Conservation (phyloP, 1,284 basidiomycete genomes). For the Phenoliferia sp. region DNA sequence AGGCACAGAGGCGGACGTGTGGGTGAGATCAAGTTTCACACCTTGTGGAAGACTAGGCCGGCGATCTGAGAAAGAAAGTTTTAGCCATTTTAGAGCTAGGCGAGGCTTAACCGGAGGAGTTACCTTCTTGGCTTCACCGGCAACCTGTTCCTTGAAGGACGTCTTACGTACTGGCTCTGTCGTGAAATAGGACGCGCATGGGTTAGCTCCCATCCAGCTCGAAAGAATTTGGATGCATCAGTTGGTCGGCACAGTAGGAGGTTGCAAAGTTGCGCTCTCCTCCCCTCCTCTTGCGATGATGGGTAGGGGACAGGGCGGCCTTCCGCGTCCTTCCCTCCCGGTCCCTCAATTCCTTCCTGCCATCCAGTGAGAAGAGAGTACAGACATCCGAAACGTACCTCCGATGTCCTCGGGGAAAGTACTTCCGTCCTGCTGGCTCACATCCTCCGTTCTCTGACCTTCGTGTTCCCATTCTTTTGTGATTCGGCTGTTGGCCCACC, state of each 20-base stretch:
- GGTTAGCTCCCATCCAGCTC: background rate
- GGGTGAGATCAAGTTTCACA: background rate
- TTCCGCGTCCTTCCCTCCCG: background rate
- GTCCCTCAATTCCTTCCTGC: background rate
- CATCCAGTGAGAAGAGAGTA: too few species aligned
- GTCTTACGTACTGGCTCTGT: background rate
- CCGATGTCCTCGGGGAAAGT: constrained; percentile 20
- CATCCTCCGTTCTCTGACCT: background rate
- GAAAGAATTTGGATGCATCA: background rate
- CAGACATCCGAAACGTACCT: background rate
- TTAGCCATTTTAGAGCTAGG: background rate
- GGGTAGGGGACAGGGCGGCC: background rate
- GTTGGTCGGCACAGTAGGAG: too few species aligned
- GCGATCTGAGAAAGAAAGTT: background rate
- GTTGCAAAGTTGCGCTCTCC: background rate
- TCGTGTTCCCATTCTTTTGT: constrained; percentile 15
- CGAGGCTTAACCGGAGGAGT: background rate
- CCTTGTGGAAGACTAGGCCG: constrained; percentile 1
- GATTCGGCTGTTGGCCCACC: constrained; percentile 19
- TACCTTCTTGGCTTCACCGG: constrained; percentile 4
- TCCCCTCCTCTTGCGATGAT: background rate
- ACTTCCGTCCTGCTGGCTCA: constrained; percentile 3
- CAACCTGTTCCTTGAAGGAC: constrained; percentile 11
- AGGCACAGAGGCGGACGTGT: background rate
- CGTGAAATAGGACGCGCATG: background rate